Base-by-base conservation (phyloP, 352 stramenopile species). In the Phytophthora rubi region DNA sequence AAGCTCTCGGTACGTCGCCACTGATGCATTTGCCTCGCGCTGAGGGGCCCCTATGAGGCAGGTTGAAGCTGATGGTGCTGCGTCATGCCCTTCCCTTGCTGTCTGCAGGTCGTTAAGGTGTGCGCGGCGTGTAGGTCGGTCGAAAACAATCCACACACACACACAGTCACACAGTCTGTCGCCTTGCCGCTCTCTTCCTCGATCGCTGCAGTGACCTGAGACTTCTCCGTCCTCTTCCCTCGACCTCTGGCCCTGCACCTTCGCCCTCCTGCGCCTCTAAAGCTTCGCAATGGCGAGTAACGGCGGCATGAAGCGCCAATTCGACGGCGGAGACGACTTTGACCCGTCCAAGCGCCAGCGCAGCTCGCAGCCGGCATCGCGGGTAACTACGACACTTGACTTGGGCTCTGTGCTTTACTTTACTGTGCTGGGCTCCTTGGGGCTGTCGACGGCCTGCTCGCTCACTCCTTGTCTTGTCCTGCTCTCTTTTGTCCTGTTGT, bases 261-360 rank as follows among this genome's bases (percentile, higher is more conserved):
- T 13, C 42, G 28, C 44, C 66, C 44, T 30, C 21, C 59, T 35
- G 37, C 44, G 23, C 26, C 56, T 44, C 35, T n/a, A 15, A 30
- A 44, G 12, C 35, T 44, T 44, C 33, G 18, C 42, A 23, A 76
- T 80, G 73, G 58, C 65, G 18, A 60, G 16, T 32, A 54, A 54
- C 32, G 65, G 68, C 37, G 68, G 56, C 53, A 76, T 85, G 69
- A 88, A 88, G 74, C 81, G 81, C 55, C 79, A 80, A 33, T 59
- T 82, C 63, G 76, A 79, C 26, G 59, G 48, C 23, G 67, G 54
- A 28, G 56, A 81, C 49, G 75, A 76, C 55, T 73, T 72, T 16
- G 61, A 75, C 26, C 32, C 56, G 21, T 68, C 55, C 56, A 88
- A 88, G 72, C 81, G 81, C 54, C 53, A 72, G 21, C 81, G 81